Conservation (phyloP, 306 rosid species). For the Malus sylvestris region DNA sequence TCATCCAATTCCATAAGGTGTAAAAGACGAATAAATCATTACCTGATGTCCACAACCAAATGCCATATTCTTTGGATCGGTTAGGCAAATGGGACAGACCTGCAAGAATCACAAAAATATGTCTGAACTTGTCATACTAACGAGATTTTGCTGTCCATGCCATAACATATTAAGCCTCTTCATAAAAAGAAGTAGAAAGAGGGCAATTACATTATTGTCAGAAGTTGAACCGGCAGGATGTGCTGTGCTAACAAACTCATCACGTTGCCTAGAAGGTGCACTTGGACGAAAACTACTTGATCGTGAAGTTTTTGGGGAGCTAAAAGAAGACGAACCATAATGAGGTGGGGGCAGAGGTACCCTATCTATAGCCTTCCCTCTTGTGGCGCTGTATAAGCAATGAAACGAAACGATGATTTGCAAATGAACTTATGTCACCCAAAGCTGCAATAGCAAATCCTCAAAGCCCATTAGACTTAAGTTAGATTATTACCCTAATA, state of each 20-base stretch:
- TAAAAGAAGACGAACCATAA: constrained; percentile 53
- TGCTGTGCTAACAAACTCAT: constrained; percentile 12
- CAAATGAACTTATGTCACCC: constrained; percentile 2
- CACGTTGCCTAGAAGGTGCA: constrained; percentile 43
- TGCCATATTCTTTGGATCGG: constrained; percentile 68
- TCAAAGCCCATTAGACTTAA: neutral
- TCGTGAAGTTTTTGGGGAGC: constrained; percentile 37
- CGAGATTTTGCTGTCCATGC: neutral
- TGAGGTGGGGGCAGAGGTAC: constrained; percentile 82
- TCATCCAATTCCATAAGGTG: neutral
- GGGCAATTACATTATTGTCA: constrained; percentile 51
- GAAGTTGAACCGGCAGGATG: constrained; percentile 46
- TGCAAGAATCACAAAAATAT: constrained; percentile 23
- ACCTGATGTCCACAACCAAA: constrained; percentile 99
- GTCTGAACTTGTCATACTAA: neutral
- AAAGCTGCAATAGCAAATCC: constrained; percentile 9
- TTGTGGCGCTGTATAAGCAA: constrained; percentile 34
- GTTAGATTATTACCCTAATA: constrained; percentile 66
- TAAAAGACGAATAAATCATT: constrained; percentile 5
- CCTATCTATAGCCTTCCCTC: constrained; percentile 69
- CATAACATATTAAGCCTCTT: neutral
- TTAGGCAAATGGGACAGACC: constrained; percentile 78
- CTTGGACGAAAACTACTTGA: constrained; percentile 43
- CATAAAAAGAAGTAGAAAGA: constrained; percentile 3
- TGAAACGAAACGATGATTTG: neutral